Conservation (phyloP, 176 grass and related monocot species). For the Panicum miliaceum region DNA sequence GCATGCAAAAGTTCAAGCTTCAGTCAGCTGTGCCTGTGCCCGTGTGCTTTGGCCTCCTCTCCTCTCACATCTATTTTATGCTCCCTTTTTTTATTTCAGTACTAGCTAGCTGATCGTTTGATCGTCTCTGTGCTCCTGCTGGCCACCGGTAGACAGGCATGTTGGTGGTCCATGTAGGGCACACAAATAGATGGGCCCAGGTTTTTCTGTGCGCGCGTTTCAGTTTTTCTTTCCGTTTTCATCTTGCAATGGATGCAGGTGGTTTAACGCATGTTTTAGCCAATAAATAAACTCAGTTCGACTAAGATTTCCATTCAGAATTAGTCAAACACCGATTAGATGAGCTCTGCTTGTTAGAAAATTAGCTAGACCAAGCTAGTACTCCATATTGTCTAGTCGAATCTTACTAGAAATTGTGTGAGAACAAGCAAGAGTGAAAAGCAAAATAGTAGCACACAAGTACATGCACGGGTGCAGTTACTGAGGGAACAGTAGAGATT, state of each 20-base stretch:
- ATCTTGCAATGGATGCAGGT: background rate
- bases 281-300: too few species aligned
- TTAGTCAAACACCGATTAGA: background rate
- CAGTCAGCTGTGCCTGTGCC: background rate
- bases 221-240: background rate
- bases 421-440: background rate
- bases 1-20: slow-evolving; percentile 1
- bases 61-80: background rate
- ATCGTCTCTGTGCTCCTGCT: background rate
- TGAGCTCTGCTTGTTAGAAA: background rate
- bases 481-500: background rate
- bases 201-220: background rate
- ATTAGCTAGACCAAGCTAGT: too few species aligned
- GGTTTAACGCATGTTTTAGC: background rate
- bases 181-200: background rate
- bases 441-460: background rate
- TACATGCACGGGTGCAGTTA: background rate
- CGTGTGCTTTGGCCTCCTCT: background rate
- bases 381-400: too few species aligned
- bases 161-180: background rate
- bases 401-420: too few species aligned
- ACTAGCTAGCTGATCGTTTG: background rate
- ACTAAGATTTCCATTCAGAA: background rate
- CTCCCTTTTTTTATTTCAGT: background rate
- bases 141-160: background rate